Evolutionary conservation across 1,284 basidiomycete species (phyloP), one percentile per base, ranked within the genome.

Genomic region (Prillingera fragicola): DNA sequence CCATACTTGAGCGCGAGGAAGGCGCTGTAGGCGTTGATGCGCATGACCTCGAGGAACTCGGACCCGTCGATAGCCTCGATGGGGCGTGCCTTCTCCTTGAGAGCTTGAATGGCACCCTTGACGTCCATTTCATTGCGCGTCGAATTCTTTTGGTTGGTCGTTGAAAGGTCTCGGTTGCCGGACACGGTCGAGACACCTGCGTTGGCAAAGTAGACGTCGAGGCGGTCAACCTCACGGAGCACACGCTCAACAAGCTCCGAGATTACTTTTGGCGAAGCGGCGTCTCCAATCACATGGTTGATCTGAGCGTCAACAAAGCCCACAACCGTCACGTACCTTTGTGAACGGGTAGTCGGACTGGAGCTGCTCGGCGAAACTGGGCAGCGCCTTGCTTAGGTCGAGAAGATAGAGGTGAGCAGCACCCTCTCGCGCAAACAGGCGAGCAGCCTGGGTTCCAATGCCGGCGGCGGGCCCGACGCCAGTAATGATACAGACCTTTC

Each of bases 141-240:
- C n/a, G n/a, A n/a, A n/a, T n/a, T n/a, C n/a, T n/a, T n/a, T n/a
- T n/a, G n/a, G n/a, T n/a, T n/a, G n/a, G n/a, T n/a, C n/a, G n/a
- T n/a, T n/a, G n/a, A n/a, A n/a, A n/a, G n/a, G n/a, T n/a, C n/a
- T n/a, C n/a, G n/a, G n/a, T n/a, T n/a, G n/a, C n/a, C n/a, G n/a
- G n/a, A n/a, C n/a, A n/a, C n/a, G n/a, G n/a, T n/a, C 33, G 38
- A 26, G 24, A 56, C 18, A 57, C 79, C 56, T 57, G 87, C 89
- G 63, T 96, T 95, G 28, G 91, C 91, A 63, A 90, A 95, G 76
- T 92, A 95, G 54, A 94, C 83, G 58, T 96, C 92, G 14, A 95
- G 75, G 36, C 81, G 78, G 3, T 88, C 88, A 60, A 90, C 82
- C 52, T 95, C 89, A 29, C 78, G 66, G 14, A 91, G 57, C 2